Percentiles rank a stretch among this genome's conserved stretches.
These are phyloP conservation scores for Lithocarpus polystachyus DNA, from an alignment of 306 rosid species.

Conservation along the genomic window DNA sequence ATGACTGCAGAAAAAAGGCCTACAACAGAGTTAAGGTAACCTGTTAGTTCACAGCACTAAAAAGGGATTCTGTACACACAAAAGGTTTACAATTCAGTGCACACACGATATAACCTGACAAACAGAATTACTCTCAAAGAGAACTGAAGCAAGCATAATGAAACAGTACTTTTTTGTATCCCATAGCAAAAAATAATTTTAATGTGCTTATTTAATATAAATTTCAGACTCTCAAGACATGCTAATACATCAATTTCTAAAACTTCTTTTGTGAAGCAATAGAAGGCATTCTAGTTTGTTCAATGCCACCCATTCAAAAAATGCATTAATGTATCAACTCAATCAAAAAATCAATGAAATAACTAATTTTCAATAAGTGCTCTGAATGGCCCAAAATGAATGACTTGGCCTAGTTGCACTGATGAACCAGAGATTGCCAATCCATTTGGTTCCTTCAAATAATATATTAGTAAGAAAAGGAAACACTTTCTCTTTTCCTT, in stretches of 20 bases:
- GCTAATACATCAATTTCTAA: neutral
- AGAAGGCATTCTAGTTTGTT: too few species aligned
- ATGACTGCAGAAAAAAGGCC: neutral
- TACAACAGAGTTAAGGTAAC: neutral
- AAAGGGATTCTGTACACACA: neutral
- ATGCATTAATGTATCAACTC: neutral
- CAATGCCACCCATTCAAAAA: neutral
- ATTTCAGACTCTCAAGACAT: neutral
- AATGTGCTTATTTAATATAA: neutral
- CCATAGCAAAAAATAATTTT: neutral
- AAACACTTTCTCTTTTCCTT: neutral
- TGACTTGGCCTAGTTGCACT: neutral
- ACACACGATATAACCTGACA: too few species aligned
- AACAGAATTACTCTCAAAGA: neutral
- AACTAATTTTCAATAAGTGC: neutral
- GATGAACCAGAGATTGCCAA: neutral
- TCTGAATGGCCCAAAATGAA: neutral
- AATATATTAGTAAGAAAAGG: neutral
- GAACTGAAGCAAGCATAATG: neutral
- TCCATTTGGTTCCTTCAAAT: neutral
- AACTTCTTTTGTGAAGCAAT: neutral
- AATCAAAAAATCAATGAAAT: neutral
- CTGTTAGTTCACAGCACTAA: neutral
- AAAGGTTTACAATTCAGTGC: neutral
- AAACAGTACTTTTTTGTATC: neutral